A percentile compares a stretch with the other conserved stretches of the same genome.
These are phyloP conservation scores for Crithidia expoeki DNA, from an alignment of 208 protist species.

Conservation along the genomic window DNA sequence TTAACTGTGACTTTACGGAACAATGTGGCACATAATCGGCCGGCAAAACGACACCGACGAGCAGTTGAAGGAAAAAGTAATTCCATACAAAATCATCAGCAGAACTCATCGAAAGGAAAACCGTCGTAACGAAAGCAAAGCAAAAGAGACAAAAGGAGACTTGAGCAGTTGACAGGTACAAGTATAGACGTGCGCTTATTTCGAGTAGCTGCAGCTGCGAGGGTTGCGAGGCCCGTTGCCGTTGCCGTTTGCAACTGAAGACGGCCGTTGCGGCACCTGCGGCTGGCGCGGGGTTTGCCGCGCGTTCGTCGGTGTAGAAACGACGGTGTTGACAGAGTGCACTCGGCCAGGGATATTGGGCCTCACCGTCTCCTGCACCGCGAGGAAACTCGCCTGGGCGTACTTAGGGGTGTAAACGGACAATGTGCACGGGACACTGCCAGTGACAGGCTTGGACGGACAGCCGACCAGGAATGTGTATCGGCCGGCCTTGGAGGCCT, in stretches of 20 bases:
- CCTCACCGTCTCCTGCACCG: slow-evolving; percentile 36
- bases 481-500: slow-evolving; percentile 61
- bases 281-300: slow-evolving; percentile 21
- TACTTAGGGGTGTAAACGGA: slow-evolving; percentile 60
- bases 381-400: slow-evolving; percentile 51
- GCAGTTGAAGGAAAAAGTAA: no score
- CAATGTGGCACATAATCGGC: no score
- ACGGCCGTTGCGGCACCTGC: slow-evolving; percentile 23
- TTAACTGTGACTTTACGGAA: no score
- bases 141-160: background rate
- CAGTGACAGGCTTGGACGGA: slow-evolving; percentile 34
- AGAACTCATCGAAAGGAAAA: no score
- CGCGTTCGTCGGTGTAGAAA: slow-evolving; percentile 15
- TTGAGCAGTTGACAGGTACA: background rate
- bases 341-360: slow-evolving; percentile 37
- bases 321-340: slow-evolving; percentile 23
- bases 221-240: slow-evolving; percentile 11
- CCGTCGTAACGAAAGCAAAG: no score
- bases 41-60: no score
- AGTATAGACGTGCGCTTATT: slow-evolving; percentile 9
- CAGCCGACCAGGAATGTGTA: slow-evolving; percentile 64
- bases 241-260: slow-evolving; percentile 27
- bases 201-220: slow-evolving; percentile 36
- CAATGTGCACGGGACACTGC: slow-evolving; percentile 60
- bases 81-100: no score